phyloP scores from a whole-genome alignment of 2,329 filamentous ascomycete species.

The Albifimbria verrucaria region DNA sequence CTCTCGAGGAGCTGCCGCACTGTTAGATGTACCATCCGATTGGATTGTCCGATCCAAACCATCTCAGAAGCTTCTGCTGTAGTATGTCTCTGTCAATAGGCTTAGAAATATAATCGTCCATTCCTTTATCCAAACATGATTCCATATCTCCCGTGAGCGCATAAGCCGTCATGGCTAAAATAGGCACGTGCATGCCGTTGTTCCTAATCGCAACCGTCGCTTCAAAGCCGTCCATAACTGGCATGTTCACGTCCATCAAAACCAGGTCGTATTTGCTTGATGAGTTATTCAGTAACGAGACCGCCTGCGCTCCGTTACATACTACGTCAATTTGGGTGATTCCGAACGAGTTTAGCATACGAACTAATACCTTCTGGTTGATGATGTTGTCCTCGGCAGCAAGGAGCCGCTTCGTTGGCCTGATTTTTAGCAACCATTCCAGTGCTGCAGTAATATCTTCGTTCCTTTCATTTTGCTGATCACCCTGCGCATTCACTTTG shows the following conservation, averaged over 20 bases:
- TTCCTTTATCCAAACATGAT: constrained; percentile 48
- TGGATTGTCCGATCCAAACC: too few species aligned
- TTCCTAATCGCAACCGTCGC: constrained; percentile 43
- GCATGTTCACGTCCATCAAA: constrained; percentile 49
- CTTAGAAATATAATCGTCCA: constrained; percentile 55
- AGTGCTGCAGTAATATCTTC: constrained; percentile 8
- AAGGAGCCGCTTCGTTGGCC: constrained; percentile 35
- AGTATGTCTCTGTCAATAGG: constrained; percentile 39
- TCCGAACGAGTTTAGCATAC: constrained; percentile 33
- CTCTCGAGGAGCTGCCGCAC: too few species aligned
- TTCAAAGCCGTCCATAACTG: constrained; percentile 47
- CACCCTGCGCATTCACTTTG: too few species aligned
- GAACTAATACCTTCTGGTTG: constrained; percentile 38
- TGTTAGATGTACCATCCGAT: too few species aligned
- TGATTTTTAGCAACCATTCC: constrained; percentile 29
- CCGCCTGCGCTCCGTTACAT: constrained; percentile 13
- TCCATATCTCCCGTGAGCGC: constrained; percentile 54
- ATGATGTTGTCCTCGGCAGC: constrained; percentile 40
- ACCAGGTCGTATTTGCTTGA: constrained; percentile 24
- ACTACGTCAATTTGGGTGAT: constrained; percentile 29
- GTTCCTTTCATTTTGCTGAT: constrained; percentile 21
- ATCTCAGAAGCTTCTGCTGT: constrained; percentile 21
- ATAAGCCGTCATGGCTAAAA: constrained; percentile 53
- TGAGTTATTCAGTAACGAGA: constrained; percentile 31
- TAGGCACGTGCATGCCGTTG: constrained; percentile 45